These are phyloP conservation scores for Tolypocladium paradoxum DNA, from an alignment of 2,329 filamentous ascomycete genomes.

Conservation along the genomic window DNA sequence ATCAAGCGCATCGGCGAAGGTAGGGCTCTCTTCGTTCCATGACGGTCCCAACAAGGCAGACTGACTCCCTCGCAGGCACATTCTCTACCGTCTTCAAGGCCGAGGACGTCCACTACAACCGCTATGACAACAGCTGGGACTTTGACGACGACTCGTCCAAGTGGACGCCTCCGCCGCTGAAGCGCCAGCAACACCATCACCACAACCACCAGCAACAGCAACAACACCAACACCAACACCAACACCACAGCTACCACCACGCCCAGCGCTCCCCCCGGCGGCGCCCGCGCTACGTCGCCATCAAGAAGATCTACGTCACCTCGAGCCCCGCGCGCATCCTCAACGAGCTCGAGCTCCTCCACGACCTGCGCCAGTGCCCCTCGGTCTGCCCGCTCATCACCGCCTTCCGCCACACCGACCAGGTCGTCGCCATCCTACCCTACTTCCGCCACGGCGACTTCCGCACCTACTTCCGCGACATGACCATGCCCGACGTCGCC, in stretches of 20 bases:
- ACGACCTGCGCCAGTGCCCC: slow-evolving; percentile 71
- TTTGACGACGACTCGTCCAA: slow-evolving; percentile 53
- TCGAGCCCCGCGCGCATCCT: slow-evolving; percentile 87
- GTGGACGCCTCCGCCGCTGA: slow-evolving; percentile 60
- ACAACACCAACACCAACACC: slow-evolving; percentile 23
- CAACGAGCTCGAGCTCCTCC: slow-evolving; percentile 89
- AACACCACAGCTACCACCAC: slow-evolving; percentile 23
- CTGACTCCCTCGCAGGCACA: slow-evolving; percentile 53
- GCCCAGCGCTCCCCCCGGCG: slow-evolving; percentile 17
- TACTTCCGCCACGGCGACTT: slow-evolving; percentile 97
- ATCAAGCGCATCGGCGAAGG: slow-evolving; percentile 98
- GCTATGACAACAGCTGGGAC: slow-evolving; percentile 83
- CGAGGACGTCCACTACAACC: slow-evolving; percentile 78
- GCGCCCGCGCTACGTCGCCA: slow-evolving; percentile 69
- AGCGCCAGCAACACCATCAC: slow-evolving; percentile 29
- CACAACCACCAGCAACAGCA: not conserved
- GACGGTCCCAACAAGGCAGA: not conserved
- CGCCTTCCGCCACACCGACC: slow-evolving; percentile 87
- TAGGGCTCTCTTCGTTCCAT: slow-evolving; percentile 22
- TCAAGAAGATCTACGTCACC: slow-evolving; percentile 99
- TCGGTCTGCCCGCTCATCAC: slow-evolving; percentile 94
- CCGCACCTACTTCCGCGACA: slow-evolving; percentile 83
- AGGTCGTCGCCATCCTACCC: slow-evolving; percentile 87
- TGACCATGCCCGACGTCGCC: slow-evolving; percentile 76
- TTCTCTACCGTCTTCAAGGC: slow-evolving; percentile 99